Evolutionary conservation across 441 rosid genomes (phyloP).

Genomic region (Pelargonium myrrhifolium): DNA sequence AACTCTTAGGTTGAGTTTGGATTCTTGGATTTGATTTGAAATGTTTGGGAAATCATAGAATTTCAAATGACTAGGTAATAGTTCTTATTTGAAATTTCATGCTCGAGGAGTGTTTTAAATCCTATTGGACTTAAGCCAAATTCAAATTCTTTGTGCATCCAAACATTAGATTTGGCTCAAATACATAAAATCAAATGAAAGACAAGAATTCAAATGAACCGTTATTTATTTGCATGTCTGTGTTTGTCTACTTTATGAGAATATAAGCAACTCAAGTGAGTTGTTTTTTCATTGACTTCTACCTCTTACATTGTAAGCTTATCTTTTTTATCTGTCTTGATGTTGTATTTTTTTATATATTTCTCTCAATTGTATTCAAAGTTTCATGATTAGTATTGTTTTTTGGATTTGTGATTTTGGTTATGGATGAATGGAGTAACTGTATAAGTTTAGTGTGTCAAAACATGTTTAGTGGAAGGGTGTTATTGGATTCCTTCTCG

Average conservation of each 20-base stretch:
- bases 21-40: no score
- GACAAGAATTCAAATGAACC: no score
- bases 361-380: not conserved
- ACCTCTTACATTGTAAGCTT: not conserved
- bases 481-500: no score
- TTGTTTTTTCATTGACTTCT: not conserved
- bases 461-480: not conserved
- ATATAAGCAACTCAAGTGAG: not conserved
- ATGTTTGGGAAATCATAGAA: no score
- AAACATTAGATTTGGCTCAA: no score
- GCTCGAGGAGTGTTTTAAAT: no score
- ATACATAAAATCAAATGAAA: no score
- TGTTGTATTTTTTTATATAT: not conserved
- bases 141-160: no score
- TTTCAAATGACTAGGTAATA: no score
- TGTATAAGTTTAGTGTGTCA: not conserved
- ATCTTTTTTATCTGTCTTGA: not conserved
- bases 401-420: not conserved
- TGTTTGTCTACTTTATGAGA: not conserved
- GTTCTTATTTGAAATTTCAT: no score
- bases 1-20: no score
- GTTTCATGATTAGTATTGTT: not conserved
- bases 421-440: not conserved
- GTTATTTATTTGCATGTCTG: not conserved
- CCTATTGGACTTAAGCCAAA: no score